Evolutionary conservation across 2,329 filamentous ascomycete genomes (phyloP), one percentile per base, ranked within the genome.

Genomic region (Cytospora chrysosperma): DNA sequence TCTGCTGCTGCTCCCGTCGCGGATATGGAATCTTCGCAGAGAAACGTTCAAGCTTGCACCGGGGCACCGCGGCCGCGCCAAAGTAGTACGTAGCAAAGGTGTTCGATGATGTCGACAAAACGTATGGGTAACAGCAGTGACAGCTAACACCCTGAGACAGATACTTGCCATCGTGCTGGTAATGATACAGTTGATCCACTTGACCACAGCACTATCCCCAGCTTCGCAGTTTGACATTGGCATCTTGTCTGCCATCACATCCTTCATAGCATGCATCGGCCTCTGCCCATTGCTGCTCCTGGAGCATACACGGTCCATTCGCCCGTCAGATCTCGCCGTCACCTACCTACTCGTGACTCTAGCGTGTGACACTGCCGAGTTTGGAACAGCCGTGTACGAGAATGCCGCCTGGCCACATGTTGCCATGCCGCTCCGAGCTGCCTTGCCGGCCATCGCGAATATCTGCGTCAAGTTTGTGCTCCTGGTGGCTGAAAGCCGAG

Each of bases 401-500:
- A 40, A 40, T 7, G 15, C 34, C 17, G 15, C 34, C 34, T 40
- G 13, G 17, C 15, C 34, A 40, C 34, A 19, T 40, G 34, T 40
- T 40, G 34, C 34, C 34, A 13, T 40, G 34, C 34, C 34, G 34
- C 34, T 40, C 19, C 13, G 34, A 7, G 34, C 34, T 40, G 34
- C 34, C 34, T 4, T 40, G 34, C 34, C 34, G 9, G 34, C 34
- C 34, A 40, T 40, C 34, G 34, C 34, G 34, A 19, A 40, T 19
- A 19, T 40, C 34, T 40, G 34, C 15, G 17, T 68, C 12, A 40
- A 40, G 34, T 40, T 40, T 40, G 34, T 40, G 34, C 43, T 72
- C 9, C 32, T 72, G 10, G 37, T 56, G 2, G 40, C 67, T 2
- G 72, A 74, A 37, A 67, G 59, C 49, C 54, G 52, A 4, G 40